A percentile compares a stretch with the other conserved stretches of the same genome.
Conservation (phyloP, 768 basidiomycete species). For the Tylopilus sp. region DNA sequence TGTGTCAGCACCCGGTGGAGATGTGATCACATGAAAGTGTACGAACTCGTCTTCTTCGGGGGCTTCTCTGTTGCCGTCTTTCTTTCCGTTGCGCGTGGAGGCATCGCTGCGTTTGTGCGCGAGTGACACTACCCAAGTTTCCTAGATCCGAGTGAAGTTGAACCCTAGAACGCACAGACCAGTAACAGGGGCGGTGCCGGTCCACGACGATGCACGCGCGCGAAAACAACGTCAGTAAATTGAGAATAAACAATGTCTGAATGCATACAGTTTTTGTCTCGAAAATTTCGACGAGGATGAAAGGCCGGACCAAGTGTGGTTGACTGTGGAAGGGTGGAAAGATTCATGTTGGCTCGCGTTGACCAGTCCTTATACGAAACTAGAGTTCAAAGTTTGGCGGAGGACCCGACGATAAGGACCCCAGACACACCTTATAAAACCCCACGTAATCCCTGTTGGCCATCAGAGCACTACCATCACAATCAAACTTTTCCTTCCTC, state of each 20-base stretch:
- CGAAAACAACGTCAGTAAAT: not conserved
- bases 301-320: conserved; percentile 29
- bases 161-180: conserved; percentile 26
- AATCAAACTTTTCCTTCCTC: not conserved
- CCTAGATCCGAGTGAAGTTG: conserved; percentile 12
- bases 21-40: conserved; percentile 4
- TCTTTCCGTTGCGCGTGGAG: conserved; percentile 38
- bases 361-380: conserved; percentile 58
- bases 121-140: conserved; percentile 8
- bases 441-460: conserved; percentile 16
- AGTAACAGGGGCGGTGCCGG: conserved; percentile 29
- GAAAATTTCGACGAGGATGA: conserved; percentile 6
- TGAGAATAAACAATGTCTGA: not conserved
- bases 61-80: conserved; percentile 45
- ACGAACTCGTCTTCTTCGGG: conserved; percentile 53
- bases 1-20: conserved; percentile 17
- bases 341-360: conserved; percentile 48
- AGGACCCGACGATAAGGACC: conserved; percentile 24
- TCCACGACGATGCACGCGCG: conserved; percentile 1
- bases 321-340: conserved; percentile 41
- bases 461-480: not conserved
- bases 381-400: conserved; percentile 18
- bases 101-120: conserved; percentile 33
- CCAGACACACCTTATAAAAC: conserved; percentile 23
- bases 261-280: conserved; percentile 11